Evolutionary conservation across 2,329 filamentous ascomycete species (phyloP), one percentile per base, ranked within the genome.

Genomic region (Fonsecaea pugnacius): DNA sequence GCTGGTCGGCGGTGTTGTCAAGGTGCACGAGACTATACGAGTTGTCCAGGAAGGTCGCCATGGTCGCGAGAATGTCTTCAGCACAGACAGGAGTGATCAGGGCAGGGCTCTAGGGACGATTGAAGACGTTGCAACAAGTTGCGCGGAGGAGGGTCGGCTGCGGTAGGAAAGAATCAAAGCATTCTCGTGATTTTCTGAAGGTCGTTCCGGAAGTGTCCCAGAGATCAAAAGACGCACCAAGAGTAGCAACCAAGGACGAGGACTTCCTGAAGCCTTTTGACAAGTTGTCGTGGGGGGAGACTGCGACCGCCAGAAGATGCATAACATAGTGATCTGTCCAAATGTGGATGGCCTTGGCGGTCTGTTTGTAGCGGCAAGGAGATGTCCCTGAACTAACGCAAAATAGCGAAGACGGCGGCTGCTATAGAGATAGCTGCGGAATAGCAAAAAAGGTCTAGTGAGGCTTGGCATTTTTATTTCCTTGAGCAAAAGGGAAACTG

Each of bases 21-120:
- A 95, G 89, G 80, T 97, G 93, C 80, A 99, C 92, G 81, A 99
- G 82, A 80, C 92, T 97, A 85, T 98, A 99, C 70, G 95, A 87
- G 78, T 91, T 90, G 78, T 99, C 95, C 69, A 98, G 86, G 78
- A 96, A 98, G 72, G 90, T 90, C 81, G 94, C 90, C 94, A 98
- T 99, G 80, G 72, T 90, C 40, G 54, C 61, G 38, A n/a, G 53
- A 32, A 7, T 48, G 24, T 16, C 21, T 21, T 60, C 51, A 27
- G 21, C 18, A 18, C 56, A 38, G 30, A 24, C 18, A 16, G 38
- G 14, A 27, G 51, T 14, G 21, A 27, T 16, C 50, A 36, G 21
- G 40, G 32, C 4, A 52, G 43, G 16, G 8, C 30, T 52, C 57
- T 46, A 52, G 35, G n/a, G 43, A 9, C 30, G 16, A 40, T n/a